Percentiles rank a stretch among this genome's conserved stretches.
Evolutionary conservation across 306 rosid genomes (phyloP).

Genomic region (Coriaria nepalensis): DNA sequence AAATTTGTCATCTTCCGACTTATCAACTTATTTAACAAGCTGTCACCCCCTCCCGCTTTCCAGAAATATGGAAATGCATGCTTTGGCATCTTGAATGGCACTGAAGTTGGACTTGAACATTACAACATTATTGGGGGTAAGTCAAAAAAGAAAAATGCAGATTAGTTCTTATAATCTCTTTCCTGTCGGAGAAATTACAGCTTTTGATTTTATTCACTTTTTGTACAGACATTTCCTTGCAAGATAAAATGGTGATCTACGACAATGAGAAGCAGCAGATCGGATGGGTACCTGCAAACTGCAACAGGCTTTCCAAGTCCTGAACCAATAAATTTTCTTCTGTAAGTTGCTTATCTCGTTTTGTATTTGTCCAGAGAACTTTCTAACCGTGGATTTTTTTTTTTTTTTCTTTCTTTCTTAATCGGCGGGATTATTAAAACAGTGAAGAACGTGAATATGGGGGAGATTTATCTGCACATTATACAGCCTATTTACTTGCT

Average conservation of each 20-base stretch:
- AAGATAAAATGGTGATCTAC: conserved; percentile 51
- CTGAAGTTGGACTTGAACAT: conserved; percentile 32
- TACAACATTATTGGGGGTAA: conserved; percentile 63
- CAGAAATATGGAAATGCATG: conserved; percentile 55
- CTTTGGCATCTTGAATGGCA: conserved; percentile 60
- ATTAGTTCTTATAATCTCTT: too few relatives aligned
- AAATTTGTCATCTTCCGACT: too few relatives aligned
- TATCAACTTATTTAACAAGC: conserved; percentile 6
- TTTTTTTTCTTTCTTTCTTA: too few relatives aligned
- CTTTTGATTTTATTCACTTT: not conserved
- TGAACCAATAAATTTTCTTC: conserved; percentile 4
- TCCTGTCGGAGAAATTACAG: too few relatives aligned
- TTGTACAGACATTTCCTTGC: conserved; percentile 43
- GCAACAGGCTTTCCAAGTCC: conserved; percentile 41
- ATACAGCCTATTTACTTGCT: too few relatives aligned
- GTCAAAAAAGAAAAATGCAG: not conserved
- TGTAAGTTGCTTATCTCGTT: too few relatives aligned
- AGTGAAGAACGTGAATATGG: too few relatives aligned
- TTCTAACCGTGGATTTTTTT: too few relatives aligned
- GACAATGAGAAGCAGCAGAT: conserved; percentile 57
- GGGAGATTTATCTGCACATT: too few relatives aligned
- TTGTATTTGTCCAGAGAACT: too few relatives aligned
- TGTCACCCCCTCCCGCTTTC: conserved; percentile 4
- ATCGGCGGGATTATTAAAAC: too few relatives aligned
- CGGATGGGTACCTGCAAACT: conserved; percentile 52